Evolutionary conservation across 345 rosid genomes (phyloP), one percentile per base, ranked within the genome.

Genomic region (Conringia planisiliqua): DNA sequence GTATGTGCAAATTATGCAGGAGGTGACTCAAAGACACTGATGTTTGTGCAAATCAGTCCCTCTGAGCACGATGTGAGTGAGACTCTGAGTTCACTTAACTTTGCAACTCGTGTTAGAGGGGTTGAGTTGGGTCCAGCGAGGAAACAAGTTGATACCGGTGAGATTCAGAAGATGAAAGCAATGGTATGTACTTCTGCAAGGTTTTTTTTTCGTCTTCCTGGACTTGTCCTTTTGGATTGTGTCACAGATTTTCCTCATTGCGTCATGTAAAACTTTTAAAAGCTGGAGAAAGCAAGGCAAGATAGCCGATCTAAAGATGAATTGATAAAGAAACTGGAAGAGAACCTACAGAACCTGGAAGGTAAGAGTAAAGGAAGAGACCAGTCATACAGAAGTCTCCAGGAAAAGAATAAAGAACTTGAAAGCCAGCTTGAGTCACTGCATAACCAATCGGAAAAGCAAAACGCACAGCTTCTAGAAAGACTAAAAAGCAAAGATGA

Each of bases 21-120:
- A 55, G 98, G 98, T 61, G 93, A 90, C 81, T 89, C 98, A 58
- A 93, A 93, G 73, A 93, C 98, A 11, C 68, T 88, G 76, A 90
- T 93, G 98, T 88, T 90, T 80, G 96, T 93, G 72, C 98, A 93
- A 85, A 93, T 93, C 52, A 90, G 97, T 81, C 98, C 98, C 51
- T 88, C 97, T 46, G 98, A 90, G 50, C 83, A 82, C 70, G 98
- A 93, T 80, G 59, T 83, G 62, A 86, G 97, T 72, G 98, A 93
- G 83, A 89, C 97, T 24, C 56, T 90, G 68, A 93, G 98, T 63
- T 93, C 98, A 57, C 74, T 93, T 16, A 93, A 88, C 83, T 90
- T 93, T 69, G 98, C 98, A 48, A 86, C 96, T 68, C 85, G 98
- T 69, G 98, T 93, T 48, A 86, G 93, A 74, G 98, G 98, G 33